Conservation (phyloP, 345 rosid species). For the Pistacia vera region DNA sequence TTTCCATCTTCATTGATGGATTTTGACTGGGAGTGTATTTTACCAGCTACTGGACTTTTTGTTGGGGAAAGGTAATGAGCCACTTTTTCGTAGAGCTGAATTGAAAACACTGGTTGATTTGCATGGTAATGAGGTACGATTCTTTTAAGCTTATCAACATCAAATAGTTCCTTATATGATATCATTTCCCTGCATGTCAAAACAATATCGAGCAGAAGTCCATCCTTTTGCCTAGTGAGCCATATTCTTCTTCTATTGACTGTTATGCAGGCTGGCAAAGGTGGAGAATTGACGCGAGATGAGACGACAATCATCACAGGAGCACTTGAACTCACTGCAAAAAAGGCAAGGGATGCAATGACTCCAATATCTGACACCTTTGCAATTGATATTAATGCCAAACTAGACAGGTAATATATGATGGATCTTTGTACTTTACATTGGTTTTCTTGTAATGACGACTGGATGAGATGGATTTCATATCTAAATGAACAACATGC, state of each 20-base stretch:
- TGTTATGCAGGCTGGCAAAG: constrained; percentile 63
- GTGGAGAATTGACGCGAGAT: constrained; percentile 66
- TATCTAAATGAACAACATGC: constrained; percentile 11
- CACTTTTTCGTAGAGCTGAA: constrained; percentile 67
- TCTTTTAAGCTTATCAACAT: background rate
- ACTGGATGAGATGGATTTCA: background rate
- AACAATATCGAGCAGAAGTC: background rate
- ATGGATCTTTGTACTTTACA: background rate
- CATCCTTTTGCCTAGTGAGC: background rate
- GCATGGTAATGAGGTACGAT: constrained; percentile 66
- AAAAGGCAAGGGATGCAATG: constrained; percentile 68
- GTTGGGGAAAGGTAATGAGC: constrained; percentile 55
- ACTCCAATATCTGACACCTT: constrained; percentile 61
- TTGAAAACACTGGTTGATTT: constrained; percentile 65
- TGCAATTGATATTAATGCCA: constrained; percentile 56
- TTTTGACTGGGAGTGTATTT: background rate
- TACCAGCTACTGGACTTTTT: constrained; percentile 49
- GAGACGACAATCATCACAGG: constrained; percentile 78
- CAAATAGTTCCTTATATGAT: too few relatives aligned
- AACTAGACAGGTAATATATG: constrained; percentile 47
- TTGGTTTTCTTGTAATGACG: constrained; percentile 2
- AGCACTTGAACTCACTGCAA: constrained; percentile 63
- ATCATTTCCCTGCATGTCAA: background rate
- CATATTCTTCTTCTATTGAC: background rate
- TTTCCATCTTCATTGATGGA: background rate